Base-by-base conservation (phyloP, 164 flowering plant species). In the Vitis riparia region DNA sequence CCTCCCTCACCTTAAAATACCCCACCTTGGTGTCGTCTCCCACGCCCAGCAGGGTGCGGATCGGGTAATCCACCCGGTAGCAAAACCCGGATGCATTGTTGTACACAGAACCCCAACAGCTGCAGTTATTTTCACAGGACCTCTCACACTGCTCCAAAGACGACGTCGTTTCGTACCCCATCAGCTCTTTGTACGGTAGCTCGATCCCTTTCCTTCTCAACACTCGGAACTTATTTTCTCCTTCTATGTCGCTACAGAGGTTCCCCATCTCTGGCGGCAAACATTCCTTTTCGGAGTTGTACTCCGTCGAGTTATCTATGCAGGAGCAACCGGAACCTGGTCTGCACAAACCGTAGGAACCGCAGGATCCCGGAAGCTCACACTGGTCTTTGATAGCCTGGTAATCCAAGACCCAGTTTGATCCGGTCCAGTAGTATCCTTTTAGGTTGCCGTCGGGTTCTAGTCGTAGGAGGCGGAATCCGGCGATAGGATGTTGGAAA, bases 401-500 rank as follows among this genome's bases (percentile, higher is more conserved):
- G 75, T 83, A 96, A 55, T 87, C 87, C 63, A 75, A 11, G 1
- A 77, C 75, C 99, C 99, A 96, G 7, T 15, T 63, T 10, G 87
- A 76, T 6, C 88, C 88, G 66, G 82, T 75, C 98, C 97, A 96
- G 70, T 73, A 88, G 53, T 90, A 89, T 2, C 77, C 97, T 70
- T 81, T 88, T 37, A 96, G 81, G 69, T 96, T 91, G 8, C 99
- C 99, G 67, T 96, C 97, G 2, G 82, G 59, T 75, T 93, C 99
- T 9, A 96, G 48, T 51, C 88, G 85, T 73, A 92, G 51, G 13
- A 80, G 75, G 0, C 90, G 78, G 66, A 85, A 66, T 2, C 91
- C 88, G n/a, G 77, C 8, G 12, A 77, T 50, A 19, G 71, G 66
- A 58, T 84, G 78, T 30, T 90, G 86, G 71, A 80, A 96, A 52